phyloP scores from a whole-genome alignment of 179 eudicot genomes.

The Beta lomatogona region DNA sequence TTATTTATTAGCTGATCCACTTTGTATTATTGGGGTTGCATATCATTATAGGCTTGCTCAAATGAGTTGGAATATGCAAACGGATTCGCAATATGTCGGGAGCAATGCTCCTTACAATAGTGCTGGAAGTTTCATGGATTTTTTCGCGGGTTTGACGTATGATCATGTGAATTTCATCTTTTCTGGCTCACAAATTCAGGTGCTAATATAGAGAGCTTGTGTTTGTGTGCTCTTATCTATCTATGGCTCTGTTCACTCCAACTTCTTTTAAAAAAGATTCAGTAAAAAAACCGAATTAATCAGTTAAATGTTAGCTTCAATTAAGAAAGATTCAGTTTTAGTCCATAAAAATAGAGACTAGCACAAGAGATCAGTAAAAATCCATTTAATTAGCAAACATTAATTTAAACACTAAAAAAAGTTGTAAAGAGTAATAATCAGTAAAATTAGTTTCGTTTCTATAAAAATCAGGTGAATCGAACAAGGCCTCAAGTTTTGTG shows the following conservation, averaged over 20 bases:
- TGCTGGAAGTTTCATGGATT: constrained; percentile 80
- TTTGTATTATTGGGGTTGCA: background rate
- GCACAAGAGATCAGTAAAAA: no score
- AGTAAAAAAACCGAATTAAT: no score
- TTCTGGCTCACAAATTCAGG: constrained; percentile 67
- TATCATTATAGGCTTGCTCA: constrained; percentile 23
- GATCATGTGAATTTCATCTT: constrained; percentile 91
- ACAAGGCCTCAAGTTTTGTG: background rate
- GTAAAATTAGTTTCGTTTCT: no score
- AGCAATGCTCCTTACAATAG: constrained; percentile 56
- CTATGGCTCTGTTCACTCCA: no score
- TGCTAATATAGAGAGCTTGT: background rate
- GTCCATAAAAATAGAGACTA: no score
- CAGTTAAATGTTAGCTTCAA: no score
- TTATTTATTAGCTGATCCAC: background rate
- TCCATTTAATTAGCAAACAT: no score
- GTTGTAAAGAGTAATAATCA: no score
- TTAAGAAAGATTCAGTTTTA: no score
- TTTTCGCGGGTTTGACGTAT: constrained; percentile 85
- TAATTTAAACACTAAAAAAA: no score
- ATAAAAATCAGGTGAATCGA: no score
- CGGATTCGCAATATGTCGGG: constrained; percentile 59
- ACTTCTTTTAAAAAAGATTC: no score
- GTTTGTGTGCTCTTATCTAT: background rate
- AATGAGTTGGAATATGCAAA: constrained; percentile 69